Evolutionary conservation across 2,329 filamentous ascomycete species (phyloP), one percentile per base, ranked within the genome.

Genomic region (Malbranchea zuffiana): DNA sequence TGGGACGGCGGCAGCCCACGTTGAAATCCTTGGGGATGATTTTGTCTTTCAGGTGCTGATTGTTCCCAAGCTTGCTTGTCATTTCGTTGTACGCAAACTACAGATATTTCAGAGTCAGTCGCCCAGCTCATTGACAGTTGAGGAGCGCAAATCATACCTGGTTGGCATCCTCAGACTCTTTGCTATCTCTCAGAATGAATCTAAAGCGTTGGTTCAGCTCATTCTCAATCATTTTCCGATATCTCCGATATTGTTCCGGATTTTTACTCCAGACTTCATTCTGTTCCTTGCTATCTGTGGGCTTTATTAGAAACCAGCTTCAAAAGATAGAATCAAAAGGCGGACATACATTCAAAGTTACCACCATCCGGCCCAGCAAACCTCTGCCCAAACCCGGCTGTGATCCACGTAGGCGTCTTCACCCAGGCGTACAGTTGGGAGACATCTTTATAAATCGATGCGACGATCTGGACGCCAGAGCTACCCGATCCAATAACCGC

Each of bases 381-480:
- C 17, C 43, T 44, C 40, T 45, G 49, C 70, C 20, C 74, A 68
- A 32, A 62, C 53, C 27, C 46, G 71, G 59, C 41, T 71, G 78
- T 74, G 18, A 82, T 74, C 79, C 79, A 83, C 0, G 78, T 82
- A 20, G 64, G 69, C 46, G 71, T 77, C 6, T 78, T 64, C 1
- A 69, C 74, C 44, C 80, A 82, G 53, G 80, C 74, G 44, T 81
- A 74, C 0, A 82, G 59, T 2, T 63, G 69, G 1, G 44, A 45
- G 6, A 55, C 60, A 4, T 59, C 46, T 5, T 54, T 56, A 35
- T 65, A 60, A 27, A 64, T 52, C 1, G 55, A 57, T 0, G 62
- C 60, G 6, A 65, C 48, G 1, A 60, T 55, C 21, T 79, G 75
- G 17, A 78, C 68, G 0, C 74, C 75, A 4, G 68, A 73, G 3